Evolutionary conservation across 352 stramenopile species (phyloP).

Genomic region (Phytophthora pseudosyringae): DNA sequence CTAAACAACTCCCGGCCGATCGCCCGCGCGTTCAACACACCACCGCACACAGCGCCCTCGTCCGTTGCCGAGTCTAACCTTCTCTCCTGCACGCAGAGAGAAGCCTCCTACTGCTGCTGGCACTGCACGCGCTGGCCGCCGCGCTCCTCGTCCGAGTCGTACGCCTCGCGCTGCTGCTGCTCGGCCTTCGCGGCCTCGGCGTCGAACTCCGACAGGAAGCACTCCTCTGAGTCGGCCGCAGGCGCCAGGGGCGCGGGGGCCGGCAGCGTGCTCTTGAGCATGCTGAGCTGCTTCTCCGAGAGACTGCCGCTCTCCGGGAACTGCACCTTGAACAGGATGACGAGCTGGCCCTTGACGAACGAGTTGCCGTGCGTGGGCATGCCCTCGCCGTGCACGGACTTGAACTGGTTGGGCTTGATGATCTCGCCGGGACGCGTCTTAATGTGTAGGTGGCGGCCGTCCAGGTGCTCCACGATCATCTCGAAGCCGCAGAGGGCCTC

Average conservation of each 20-base stretch:
- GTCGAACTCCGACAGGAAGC: conserved; percentile 94
- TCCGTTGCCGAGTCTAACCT: conserved; percentile 40
- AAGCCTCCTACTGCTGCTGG: conserved; percentile 85
- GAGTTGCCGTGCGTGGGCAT: conserved; percentile 98
- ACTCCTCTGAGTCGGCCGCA: conserved; percentile 72
- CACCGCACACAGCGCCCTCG: conserved; percentile 26
- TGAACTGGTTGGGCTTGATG: conserved; percentile 94
- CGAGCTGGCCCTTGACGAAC: conserved; percentile 98
- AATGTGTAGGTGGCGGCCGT: conserved; percentile 92
- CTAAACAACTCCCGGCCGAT: conserved; percentile 20
- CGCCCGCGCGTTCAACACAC: conserved; percentile 17
- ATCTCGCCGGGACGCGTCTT: conserved; percentile 94
- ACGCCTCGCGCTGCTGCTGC: conserved; percentile 73
- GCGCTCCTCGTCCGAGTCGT: conserved; percentile 95
- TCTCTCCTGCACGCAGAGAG: conserved; percentile 23
- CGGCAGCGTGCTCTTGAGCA: conserved; percentile 69
- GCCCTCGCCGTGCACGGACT: conserved; percentile 95
- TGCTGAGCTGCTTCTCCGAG: conserved; percentile 84
- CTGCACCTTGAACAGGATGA: conserved; percentile 97
- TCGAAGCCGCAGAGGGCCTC: conserved; percentile 93
- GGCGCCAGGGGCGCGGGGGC: conserved; percentile 54
- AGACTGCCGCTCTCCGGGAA: conserved; percentile 94
- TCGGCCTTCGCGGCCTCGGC: conserved; percentile 88
- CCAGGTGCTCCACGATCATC: conserved; percentile 94
- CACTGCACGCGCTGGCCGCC: conserved; percentile 90